Evolutionary conservation across 2,329 filamentous ascomycete genomes (phyloP).

Genomic region (Fusarium buharicum): DNA sequence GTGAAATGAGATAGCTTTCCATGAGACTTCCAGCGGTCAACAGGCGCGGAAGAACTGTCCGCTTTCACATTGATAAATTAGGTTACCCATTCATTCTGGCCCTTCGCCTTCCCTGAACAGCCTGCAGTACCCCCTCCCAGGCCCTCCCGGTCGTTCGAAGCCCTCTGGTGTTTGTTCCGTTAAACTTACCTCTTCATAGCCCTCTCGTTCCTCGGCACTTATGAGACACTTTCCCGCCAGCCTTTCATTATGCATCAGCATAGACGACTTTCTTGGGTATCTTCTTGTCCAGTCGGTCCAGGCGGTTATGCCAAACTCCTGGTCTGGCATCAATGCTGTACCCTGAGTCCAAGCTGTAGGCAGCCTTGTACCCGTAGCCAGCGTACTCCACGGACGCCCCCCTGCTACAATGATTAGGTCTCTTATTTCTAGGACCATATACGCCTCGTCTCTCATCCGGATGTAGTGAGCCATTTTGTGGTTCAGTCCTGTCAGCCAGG

Average conservation of each 20-base stretch:
- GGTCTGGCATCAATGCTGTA: neutral
- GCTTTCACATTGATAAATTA: no score
- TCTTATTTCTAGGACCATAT: neutral
- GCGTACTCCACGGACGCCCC: slow-evolving; percentile 1
- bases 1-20: no score
- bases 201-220: neutral
- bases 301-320: neutral
- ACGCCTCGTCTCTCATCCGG: neutral
- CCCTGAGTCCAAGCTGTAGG: neutral
- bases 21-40: no score
- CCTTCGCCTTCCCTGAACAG: neutral
- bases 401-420: neutral
- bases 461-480: neutral
- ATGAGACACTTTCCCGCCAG: neutral
- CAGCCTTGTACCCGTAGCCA: neutral
- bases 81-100: no score
- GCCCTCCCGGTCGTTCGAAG: neutral
- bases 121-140: neutral
- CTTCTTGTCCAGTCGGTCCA: neutral
- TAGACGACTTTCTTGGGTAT: neutral
- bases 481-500: neutral
- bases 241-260: neutral
- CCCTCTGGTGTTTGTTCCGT: neutral
- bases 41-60: no score
- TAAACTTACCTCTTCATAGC: neutral